Evolutionary conservation across 371 early-diverging fungal genomes (phyloP).

Genomic region (Nematocida ausubeli): DNA sequence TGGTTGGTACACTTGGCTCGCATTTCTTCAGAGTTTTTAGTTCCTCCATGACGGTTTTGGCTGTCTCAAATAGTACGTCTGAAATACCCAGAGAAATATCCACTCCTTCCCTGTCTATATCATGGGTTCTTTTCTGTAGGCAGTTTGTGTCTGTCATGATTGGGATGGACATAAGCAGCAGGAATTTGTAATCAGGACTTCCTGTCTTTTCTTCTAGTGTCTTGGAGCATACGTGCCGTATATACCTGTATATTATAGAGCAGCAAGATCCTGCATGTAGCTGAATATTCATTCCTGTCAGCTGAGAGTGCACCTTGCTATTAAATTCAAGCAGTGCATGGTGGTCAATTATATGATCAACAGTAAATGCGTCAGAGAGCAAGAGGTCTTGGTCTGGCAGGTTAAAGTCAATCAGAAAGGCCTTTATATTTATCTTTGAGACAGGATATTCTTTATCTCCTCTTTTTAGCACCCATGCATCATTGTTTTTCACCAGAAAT

Average conservation of each 20-base stretch:
- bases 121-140: slow-evolving; percentile 12
- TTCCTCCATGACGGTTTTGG: not conserved
- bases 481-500: slow-evolving; percentile 54
- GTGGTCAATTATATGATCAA: slow-evolving; percentile 47
- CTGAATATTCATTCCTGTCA: slow-evolving; percentile 15
- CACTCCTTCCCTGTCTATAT: slow-evolving; percentile 33
- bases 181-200: slow-evolving; percentile 12
- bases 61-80: not conserved
- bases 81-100: not conserved
- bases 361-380: not conserved
- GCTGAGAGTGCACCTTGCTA: not conserved
- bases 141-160: slow-evolving; percentile 33
- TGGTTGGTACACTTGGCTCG: not conserved
- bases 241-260: slow-evolving; percentile 34
- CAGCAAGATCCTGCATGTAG: slow-evolving; percentile 44
- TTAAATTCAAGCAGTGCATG: slow-evolving; percentile 30
- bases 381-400: slow-evolving; percentile 24
- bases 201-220: not conserved
- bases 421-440: not conserved
- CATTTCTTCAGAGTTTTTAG: slow-evolving; percentile 22
- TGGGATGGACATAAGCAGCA: slow-evolving; percentile 35
- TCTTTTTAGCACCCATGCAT: not conserved
- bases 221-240: not conserved
- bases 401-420: slow-evolving; percentile 28
- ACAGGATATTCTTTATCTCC: slow-evolving; percentile 3